Evolutionary conservation across 2,329 filamentous ascomycete genomes (phyloP).

Genomic region (Penicillium sp.): DNA sequence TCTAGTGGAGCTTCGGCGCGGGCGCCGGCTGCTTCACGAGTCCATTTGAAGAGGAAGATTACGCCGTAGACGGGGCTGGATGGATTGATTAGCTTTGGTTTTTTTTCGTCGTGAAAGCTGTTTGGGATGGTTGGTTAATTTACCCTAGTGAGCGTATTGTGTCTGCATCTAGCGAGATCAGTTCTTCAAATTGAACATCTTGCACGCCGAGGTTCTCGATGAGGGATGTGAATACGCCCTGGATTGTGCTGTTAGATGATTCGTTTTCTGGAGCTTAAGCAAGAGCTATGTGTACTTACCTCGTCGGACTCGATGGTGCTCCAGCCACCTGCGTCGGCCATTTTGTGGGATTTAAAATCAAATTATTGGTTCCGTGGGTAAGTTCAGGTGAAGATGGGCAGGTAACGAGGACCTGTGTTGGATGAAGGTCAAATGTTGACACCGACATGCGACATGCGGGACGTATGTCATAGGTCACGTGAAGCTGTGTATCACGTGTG

Average conservation of each 20-base stretch:
- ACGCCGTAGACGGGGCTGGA: slow-evolving; percentile 81
- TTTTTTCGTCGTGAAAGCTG: neutral
- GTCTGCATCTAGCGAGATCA: slow-evolving; percentile 81
- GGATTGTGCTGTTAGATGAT: slow-evolving; percentile 6
- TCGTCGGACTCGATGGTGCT: slow-evolving; percentile 98
- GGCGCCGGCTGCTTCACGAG: slow-evolving; percentile 62
- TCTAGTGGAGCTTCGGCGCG: slow-evolving; percentile 69
- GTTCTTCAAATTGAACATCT: slow-evolving; percentile 94
- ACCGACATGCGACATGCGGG: neutral
- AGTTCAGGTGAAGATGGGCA: neutral
- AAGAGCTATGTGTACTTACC: slow-evolving; percentile 53
- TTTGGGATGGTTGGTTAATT: slow-evolving; percentile 3
- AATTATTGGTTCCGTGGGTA: neutral
- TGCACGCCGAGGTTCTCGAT: slow-evolving; percentile 90
- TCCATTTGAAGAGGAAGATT: slow-evolving; percentile 97
- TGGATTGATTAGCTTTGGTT: slow-evolving; percentile 1
- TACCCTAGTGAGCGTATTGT: slow-evolving; percentile 46
- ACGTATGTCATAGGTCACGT: neutral
- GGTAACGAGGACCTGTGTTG: neutral
- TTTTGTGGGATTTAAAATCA: slow-evolving; percentile 28
- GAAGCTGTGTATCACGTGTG: neutral
- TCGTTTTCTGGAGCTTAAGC: neutral
- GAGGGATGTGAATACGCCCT: slow-evolving; percentile 97
- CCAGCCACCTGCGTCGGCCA: slow-evolving; percentile 71
- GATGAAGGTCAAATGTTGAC: neutral